A percentile compares a stretch with the other conserved stretches of the same genome.
Conservation (phyloP, 495 filamentous ascomycete genomes). For the Jackrogersella minutella region DNA sequence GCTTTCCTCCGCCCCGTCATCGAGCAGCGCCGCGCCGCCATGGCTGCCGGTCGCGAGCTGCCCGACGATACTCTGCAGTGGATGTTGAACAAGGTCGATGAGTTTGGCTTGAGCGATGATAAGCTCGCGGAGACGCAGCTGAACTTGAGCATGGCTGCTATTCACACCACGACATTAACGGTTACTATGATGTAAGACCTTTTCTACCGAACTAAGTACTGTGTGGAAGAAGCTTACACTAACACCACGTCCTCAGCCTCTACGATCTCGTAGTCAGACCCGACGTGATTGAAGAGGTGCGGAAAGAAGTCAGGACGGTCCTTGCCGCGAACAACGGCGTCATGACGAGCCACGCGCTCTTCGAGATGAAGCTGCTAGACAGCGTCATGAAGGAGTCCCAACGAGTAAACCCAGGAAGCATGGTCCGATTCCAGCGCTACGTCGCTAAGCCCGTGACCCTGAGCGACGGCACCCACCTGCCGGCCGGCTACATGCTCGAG, state of each 20-base stretch:
- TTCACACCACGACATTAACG: slow-evolving; percentile 46
- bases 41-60: slow-evolving; percentile 31
- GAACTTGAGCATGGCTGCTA: slow-evolving; percentile 43
- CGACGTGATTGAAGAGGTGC: slow-evolving; percentile 38
- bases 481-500: slow-evolving; percentile 48
- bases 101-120: slow-evolving; percentile 25
- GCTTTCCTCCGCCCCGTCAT: slow-evolving; percentile 46
- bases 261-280: slow-evolving; percentile 52
- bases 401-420: slow-evolving; percentile 37
- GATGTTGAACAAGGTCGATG: slow-evolving; percentile 45
- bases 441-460: slow-evolving; percentile 51
- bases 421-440: slow-evolving; percentile 49
- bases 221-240: not conserved
- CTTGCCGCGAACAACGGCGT: slow-evolving; percentile 33
- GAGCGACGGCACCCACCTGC: slow-evolving; percentile 51
- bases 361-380: slow-evolving; percentile 44
- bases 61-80: slow-evolving; percentile 53
- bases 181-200: slow-evolving; percentile 37
- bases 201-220: not conserved
- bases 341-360: slow-evolving; percentile 40
- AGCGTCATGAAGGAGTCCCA: slow-evolving; percentile 43
- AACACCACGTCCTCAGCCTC: slow-evolving; percentile 32
- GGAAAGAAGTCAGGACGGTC: slow-evolving; percentile 40
- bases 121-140: slow-evolving; percentile 49
- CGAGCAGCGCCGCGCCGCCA: slow-evolving; percentile 25